Base-by-base conservation (phyloP, 2,329 filamentous ascomycete species). In the Aspergillus ochraceus region DNA sequence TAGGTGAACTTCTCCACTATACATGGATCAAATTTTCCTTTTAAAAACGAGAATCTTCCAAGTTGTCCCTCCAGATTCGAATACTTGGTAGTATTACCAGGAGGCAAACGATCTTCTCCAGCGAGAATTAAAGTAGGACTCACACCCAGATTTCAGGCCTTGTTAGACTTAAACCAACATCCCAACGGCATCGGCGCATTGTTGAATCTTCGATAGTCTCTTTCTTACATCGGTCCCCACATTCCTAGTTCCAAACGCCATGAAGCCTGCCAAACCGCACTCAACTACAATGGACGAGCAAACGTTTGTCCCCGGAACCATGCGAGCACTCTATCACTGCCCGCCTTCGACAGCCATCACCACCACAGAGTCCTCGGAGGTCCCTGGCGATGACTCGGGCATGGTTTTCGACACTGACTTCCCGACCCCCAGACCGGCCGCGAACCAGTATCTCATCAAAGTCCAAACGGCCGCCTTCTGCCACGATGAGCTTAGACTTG, bases 391-490 rank as follows among this genome's bases (percentile, higher is more conserved):
- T 12, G 67, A 69, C 36, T 68, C 71, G 6, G 61, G 64, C 6
- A 61, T 79, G 6, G 61, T 70, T 36, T 74, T 77, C 59, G 72
- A 74, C 54, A 66, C 67, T 4, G 66, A 67, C 52, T 75, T 74
- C 54, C 76, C 77, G 32, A 74, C 73, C 0, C 77, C 77, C 5
- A 68, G 64, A 19, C 74, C 74, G 3, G 70, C 70, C 3, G 59
- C 66, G 24, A 66, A 67, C n/a, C 71, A 77, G 62, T 80, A 80
- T 60, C 68, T 79, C 2, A 67, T 80, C 58, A 76, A 77, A 60
- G 72, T 79, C 26, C 67, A 68, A 53, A 70, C 75, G 8, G 74
- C 76, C 8, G 74, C 76, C 14, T 72, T 79, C 20, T 75, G 70
- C 14, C 74, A 74, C 50, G 74, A 74, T 52, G 78, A 79, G 57